Base-by-base conservation (phyloP, 345 rosid genomes). In the Moricandia arvensis region DNA sequence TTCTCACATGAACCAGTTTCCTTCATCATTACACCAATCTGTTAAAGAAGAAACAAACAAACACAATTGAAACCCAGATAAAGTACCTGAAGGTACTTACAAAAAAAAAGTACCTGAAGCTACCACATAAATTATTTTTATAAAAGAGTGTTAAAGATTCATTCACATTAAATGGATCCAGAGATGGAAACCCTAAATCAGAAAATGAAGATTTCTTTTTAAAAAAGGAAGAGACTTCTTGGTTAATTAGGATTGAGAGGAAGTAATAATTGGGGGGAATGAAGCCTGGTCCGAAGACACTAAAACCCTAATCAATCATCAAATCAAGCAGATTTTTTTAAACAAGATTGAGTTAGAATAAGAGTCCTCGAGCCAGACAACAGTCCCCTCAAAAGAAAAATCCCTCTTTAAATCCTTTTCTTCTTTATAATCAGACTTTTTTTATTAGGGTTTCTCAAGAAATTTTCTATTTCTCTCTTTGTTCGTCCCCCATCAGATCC, bases 281-380 rank as follows among this genome's bases (percentile, higher is more conserved):
- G 97, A 91, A 91, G 97, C 97, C 97, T 91, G 97, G 97, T 91
- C 97, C 97, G 97, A 91, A 77, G 83, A 85, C 85, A 27, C 91
- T 76, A 62, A 59, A 72, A 64, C 57, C 71, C 60, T 80, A 15
- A 63, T 41, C 70, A 66, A 76, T 76, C 82, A 79, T 77, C 54
- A 79, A 53, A 73, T 68, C 73, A 63, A 12, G 13, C 31, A 21
- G 53, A 65, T 12, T 3, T 43, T 64, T 13, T 4, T 1, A 45
- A 27, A 30, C 45, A 18, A 61, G 67, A 78, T 61, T 33, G 68
- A 26, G 18, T 66, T 57, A 68, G 69, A 63, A 26, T 63, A 62
- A 71, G 77, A 65, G 88, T 87, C 93, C 87, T 91, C 96, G 96
- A 86, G 90, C 93, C 96, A 87, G 93, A 91, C 96, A 91, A 91